Conservation (phyloP, 768 basidiomycete genomes). For the Lactarius evosmus region DNA sequence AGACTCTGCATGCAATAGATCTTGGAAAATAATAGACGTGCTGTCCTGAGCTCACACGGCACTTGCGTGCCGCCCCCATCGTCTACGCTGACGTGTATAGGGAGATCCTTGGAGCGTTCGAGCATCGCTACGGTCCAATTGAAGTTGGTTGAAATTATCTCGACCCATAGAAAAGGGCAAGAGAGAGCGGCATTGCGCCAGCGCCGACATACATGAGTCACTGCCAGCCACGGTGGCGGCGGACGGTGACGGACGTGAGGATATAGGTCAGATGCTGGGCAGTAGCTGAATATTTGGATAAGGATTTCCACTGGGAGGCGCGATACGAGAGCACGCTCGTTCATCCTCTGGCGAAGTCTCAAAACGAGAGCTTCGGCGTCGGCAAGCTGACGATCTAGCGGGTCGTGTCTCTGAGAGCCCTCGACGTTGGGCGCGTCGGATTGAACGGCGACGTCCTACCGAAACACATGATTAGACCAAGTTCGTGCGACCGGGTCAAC, state of each 20-base stretch:
- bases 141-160: constrained; percentile 22
- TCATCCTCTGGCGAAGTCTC: constrained; percentile 20
- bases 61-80: constrained; percentile 6
- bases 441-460: constrained; percentile 22
- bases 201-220: constrained; percentile 25
- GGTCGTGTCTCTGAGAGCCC: constrained; percentile 1
- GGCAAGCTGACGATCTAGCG: constrained; percentile 15
- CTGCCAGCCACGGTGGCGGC: constrained; percentile 21
- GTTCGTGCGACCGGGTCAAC: neutral
- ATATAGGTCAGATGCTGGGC: constrained; percentile 14
- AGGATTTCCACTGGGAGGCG: constrained; percentile 25
- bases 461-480: constrained; percentile 5
- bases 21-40: constrained; percentile 17
- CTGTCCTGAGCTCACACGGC: constrained; percentile 12
- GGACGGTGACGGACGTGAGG: constrained; percentile 20
- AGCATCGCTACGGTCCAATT: constrained; percentile 24
- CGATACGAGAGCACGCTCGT: constrained; percentile 21
- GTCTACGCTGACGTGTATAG: constrained; percentile 23
- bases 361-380: constrained; percentile 15
- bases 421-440: neutral
- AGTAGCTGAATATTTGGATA: constrained; percentile 22
- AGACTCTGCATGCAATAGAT: constrained; percentile 22
- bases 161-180: constrained; percentile 23
- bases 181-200: constrained; percentile 22
- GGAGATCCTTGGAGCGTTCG: constrained; percentile 19